Base-by-base conservation (phyloP, 1,284 basidiomycete species). In the Ganoderma leucocontextum region DNA sequence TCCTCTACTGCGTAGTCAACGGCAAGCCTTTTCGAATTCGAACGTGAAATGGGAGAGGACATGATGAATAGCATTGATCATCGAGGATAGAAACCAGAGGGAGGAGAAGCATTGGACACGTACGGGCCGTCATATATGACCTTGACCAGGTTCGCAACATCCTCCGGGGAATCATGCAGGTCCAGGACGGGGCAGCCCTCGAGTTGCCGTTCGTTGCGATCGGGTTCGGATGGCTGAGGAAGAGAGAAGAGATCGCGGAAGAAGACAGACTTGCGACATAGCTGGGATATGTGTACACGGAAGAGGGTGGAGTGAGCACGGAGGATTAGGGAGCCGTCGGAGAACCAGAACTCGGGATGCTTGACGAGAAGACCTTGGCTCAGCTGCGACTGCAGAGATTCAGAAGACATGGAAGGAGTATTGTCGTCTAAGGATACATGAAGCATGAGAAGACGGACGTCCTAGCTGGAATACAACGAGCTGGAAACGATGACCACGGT, bases 161-260 rank as follows among this genome's bases (percentile, higher is more conserved):
- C 78, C 33, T 77, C 72, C 6, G 76, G 74, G 12, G 70, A 44
- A 60, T 80, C 78, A 58, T 79, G 71, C 3, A 80, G 60, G n/a
- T 71, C 66, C 1, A 80, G 57, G 2, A 78, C 64, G 0, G 75
- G 77, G 47, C 76, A 79, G 7, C 77, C 77, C 4, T 78, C 76
- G 39, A 75, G 57, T 22, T 38, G 47, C 9, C 62, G 52, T 22
- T 38, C 63, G 33, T 19, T 38, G 55, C 19, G 17, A 10, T 35
- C 33, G 17, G 52, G 2, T 7, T 19, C 35, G 13, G 22, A 22
- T 6, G 85, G 85, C 67, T 88, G 89, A 8, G 89, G 89, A 6
- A 93, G 78, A 4, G 88, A 85, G 77, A 93, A 90, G 83, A 93
- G 83, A 73, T 92, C 90, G 38, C 84, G 83, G 73, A 93, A 93